These are phyloP conservation scores for Pholiota conissans DNA, from an alignment of 768 basidiomycete species.

Conservation along the genomic window DNA sequence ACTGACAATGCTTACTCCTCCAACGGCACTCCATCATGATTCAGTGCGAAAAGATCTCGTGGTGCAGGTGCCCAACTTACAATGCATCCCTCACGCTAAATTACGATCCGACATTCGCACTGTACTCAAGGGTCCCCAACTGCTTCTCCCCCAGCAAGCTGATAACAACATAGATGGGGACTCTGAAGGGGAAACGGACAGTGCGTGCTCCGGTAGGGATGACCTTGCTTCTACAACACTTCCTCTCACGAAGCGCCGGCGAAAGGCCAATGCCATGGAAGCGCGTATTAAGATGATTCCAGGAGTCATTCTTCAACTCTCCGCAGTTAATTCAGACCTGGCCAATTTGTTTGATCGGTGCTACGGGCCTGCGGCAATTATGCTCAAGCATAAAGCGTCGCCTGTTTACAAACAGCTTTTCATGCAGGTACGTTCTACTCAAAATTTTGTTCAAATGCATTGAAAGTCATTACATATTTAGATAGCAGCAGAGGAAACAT, in stretches of 20 bases:
- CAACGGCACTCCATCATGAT: neutral
- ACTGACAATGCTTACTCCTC: conserved; percentile 21
- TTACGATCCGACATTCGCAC: conserved; percentile 1
- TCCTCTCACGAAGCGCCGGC: no score
- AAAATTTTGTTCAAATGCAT: neutral
- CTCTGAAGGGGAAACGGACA: no score
- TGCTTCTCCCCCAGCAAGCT: neutral
- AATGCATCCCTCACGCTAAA: conserved; percentile 1
- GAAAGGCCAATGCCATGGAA: neutral
- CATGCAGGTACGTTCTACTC: neutral
- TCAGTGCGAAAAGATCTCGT: conserved; percentile 6
- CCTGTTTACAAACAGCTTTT: neutral
- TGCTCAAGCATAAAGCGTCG: neutral
- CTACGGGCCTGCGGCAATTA: neutral
- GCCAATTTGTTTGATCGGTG: neutral
- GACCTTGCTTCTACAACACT: no score
- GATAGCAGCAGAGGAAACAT: neutral
- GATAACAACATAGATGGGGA: neutral
- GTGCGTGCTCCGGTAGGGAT: no score
- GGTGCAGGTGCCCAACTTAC: conserved; percentile 1
- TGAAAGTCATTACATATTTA: neutral
- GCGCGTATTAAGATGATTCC: neutral
- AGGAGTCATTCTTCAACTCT: neutral
- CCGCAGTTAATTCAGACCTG: neutral
- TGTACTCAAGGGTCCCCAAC: neutral